phyloP scores from a whole-genome alignment of 306 rosid species.

The Medicago arabica region DNA sequence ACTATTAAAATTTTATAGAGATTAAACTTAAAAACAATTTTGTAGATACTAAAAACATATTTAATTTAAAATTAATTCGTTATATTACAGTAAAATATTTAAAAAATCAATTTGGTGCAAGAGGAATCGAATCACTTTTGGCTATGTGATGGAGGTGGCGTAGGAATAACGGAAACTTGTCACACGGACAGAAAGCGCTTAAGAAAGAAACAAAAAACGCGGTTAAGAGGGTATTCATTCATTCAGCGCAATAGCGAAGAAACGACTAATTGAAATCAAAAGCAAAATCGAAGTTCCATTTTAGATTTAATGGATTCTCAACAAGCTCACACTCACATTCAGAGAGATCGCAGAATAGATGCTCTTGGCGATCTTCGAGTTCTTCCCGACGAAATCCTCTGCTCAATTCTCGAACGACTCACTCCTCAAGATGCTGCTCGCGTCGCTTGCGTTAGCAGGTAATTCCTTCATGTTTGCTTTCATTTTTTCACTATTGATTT shows the following conservation, averaged over 20 bases:
- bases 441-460: slow-evolving; percentile 95
- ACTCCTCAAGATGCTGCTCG: slow-evolving; percentile 76
- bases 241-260: not conserved
- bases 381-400: slow-evolving; percentile 86
- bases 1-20: too few species aligned
- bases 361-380: slow-evolving; percentile 81
- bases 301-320: slow-evolving; percentile 48
- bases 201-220: slow-evolving; percentile 24
- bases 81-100: too few species aligned
- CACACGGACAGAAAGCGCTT: slow-evolving; percentile 35
- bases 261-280: not conserved
- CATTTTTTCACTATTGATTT: slow-evolving; percentile 10
- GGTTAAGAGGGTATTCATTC: not conserved
- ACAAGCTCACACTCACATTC: slow-evolving; percentile 1
- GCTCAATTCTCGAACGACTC: slow-evolving; percentile 69
- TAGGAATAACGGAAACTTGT: slow-evolving; percentile 25
- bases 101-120: too few species aligned
- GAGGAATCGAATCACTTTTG: not conserved
- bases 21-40: too few species aligned
- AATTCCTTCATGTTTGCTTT: not conserved
- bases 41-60: too few species aligned
- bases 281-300: slow-evolving; percentile 29
- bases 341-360: slow-evolving; percentile 70
- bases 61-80: too few species aligned
- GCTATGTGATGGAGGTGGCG: slow-evolving; percentile 3